Evolutionary conservation across 2,329 filamentous ascomycete species (phyloP), one percentile per base, ranked within the genome.

Genomic region (Verticillium albo-atrum): DNA sequence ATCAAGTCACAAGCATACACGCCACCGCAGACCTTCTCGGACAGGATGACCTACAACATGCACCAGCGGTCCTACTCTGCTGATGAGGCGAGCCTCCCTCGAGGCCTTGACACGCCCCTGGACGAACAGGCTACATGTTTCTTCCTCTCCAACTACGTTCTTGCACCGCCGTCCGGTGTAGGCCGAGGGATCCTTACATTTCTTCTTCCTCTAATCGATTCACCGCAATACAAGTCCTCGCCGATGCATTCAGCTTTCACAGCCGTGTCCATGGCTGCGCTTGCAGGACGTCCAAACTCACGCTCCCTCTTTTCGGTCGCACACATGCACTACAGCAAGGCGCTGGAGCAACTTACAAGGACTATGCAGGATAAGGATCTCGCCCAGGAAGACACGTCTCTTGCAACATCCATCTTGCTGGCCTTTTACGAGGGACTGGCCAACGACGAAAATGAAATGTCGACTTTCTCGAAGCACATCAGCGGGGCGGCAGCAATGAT

Each of bases 391-490:
- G 66, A 68, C 28, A 62, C 62, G 14, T 62, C 63, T 3, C 61
- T 68, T 4, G 66, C 66, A 3, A 60, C 66, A 9, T 59, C 63
- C 3, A 67, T 68, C 10, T 20, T 68, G 25, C 34, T 68, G 10
- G 66, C 66, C 1, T 66, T 67, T n/a, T 68, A 67, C n/a, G 66
- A 68, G 55, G 64, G 62, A 1, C 55, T 68, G 6, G 61, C 66
- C 0, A 61, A 63, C 14, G 64, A 63, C 26, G 60, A 66, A 17
- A 59, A 60, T 10, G 58, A 61, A n/a, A 60, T 65, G 54, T 60
- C 60, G 15, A 60, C 60, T 1, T 66, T 63, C 60, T 67, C 62
- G 25, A 23, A 50, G n/a, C 66, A 67, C 50, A 60, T 67, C 2
- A 66, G 63, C 7, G 65, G 64, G 17, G 63, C 66, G 1, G 67